Base-by-base conservation (phyloP, 169 alveolate genomes). In the Cryptosporidium sp. region DNA sequence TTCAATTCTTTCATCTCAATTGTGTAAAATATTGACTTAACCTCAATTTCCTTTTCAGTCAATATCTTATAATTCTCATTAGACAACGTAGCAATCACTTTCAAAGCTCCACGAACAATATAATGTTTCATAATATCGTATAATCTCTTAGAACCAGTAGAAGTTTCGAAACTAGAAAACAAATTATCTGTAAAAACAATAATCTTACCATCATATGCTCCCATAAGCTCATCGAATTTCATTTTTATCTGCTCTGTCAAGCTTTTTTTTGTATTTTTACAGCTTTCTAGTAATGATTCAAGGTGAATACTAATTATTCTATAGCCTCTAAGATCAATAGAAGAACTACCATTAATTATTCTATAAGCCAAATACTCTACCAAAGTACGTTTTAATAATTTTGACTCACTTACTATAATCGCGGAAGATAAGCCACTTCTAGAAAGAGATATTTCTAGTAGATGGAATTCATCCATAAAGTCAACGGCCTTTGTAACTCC, bases 391-490 rank as follows among this genome's bases (percentile, higher is more conserved):
- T 72, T 72, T 10, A 48, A 14, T 31, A 53, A 18, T 31, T 18
- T 37, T 16, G 85, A 53, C 26, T 48, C 35, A 12, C 85, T 70
- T n/a, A 72, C 69, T 42, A 72, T 12, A 29, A 72, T 72, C 16
- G 69, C 85, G 2, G 85, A 72, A 52, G 70, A 51, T 29, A 51
- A n/a, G 31, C 52, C 70, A 51, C 21, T 37, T 31, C 70, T 23
- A 10, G 85, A 72, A 29, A 72, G 69, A 56, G 69, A 29, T 33
- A 48, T 72, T 53, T 72, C 85, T 3, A 72, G 67, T 26, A 52
- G 31, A 51, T 33, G 12, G 39, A 18, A 51, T n/a, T 48, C 85
- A 72, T 72, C 69, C 23, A 72, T 33, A 44, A 33, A 23, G 23
- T 33, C 85, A 51, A 56, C 21, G 8, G 69, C 70, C 9, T 14